A percentile compares a stretch with the other conserved stretches of the same genome.
Evolutionary conservation across 371 early-diverging fungal species (phyloP).

Genomic region (Zopfochytrium polystomum): DNA sequence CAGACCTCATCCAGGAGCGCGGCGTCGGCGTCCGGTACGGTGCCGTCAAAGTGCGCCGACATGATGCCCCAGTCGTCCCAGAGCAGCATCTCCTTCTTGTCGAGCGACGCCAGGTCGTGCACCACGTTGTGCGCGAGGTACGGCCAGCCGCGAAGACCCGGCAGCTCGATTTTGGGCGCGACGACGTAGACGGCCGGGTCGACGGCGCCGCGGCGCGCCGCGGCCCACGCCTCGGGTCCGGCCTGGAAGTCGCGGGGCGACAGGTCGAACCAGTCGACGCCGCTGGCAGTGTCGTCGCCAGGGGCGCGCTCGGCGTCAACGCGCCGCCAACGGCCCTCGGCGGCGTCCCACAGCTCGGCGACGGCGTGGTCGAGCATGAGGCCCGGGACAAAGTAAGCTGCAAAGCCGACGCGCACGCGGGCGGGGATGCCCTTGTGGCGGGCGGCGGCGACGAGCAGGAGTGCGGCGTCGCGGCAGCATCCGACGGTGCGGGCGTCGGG

Average conservation of each 20-base stretch:
- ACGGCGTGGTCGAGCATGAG: background rate
- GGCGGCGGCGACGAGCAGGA: background rate
- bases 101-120: constrained; percentile 1
- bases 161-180: background rate
- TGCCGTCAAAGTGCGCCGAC: background rate
- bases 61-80: constrained; percentile 5
- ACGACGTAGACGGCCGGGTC: background rate
- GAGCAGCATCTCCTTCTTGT: constrained; percentile 4
- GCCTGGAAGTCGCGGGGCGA: background rate
- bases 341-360: constrained; percentile 6
- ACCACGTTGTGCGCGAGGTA: constrained; percentile 5
- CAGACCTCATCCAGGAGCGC: background rate
- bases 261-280: constrained; percentile 2
- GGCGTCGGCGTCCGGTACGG: background rate
- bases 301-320: constrained; percentile 3
- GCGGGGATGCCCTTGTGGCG: constrained; percentile 3
- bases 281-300: background rate
- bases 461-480: constrained; percentile 6
- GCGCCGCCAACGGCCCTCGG: background rate
- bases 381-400: constrained; percentile 1
- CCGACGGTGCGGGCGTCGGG: background rate
- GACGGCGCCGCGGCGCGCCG: background rate
- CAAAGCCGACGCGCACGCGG: constrained; percentile 4
- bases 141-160: background rate
- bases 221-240: background rate